These are phyloP conservation scores for Ophiocordyceps australis DNA, from an alignment of 2,329 filamentous ascomycete genomes.

Conservation along the genomic window DNA sequence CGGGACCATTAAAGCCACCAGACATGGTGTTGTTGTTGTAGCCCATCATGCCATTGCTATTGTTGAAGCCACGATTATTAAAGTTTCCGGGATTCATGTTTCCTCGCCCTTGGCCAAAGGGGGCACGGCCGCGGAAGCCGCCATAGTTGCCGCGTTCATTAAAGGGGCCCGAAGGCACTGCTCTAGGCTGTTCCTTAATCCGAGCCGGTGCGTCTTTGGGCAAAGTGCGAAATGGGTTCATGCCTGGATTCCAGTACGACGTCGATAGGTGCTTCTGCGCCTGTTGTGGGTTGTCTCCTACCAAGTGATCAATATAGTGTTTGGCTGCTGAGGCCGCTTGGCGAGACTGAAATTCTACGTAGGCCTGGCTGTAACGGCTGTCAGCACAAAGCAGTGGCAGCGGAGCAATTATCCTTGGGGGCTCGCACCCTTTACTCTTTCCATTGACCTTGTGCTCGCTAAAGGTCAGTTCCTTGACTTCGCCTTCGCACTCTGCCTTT, in stretches of 20 bases:
- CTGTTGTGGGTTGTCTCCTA: conserved; percentile 28
- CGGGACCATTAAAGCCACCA: conserved; percentile 28
- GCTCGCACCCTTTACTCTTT: conserved; percentile 82
- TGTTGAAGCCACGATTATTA: conserved; percentile 23
- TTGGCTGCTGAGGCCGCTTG: conserved; percentile 79
- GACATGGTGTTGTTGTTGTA: conserved; percentile 26
- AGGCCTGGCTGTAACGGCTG: conserved; percentile 40
- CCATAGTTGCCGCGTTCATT: conserved; percentile 24
- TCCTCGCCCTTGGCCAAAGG: conserved; percentile 22
- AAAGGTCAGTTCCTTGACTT: conserved; percentile 85
- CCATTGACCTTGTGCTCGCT: conserved; percentile 98
- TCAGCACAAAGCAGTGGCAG: neutral
- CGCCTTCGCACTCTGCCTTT: conserved; percentile 62
- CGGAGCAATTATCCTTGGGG: neutral
- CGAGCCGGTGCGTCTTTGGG: conserved; percentile 63
- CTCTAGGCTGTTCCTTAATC: conserved; percentile 44
- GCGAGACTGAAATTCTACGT: conserved; percentile 66
- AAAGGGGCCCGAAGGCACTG: conserved; percentile 28
- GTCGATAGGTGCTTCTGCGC: conserved; percentile 54
- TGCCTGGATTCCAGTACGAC: conserved; percentile 56
- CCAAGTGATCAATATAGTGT: conserved; percentile 53
- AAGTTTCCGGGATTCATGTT: conserved; percentile 27
- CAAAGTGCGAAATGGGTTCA: conserved; percentile 79
- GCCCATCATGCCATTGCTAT: conserved; percentile 29
- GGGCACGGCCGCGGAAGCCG: conserved; percentile 33